A percentile compares a stretch with the other conserved stretches of the same genome.
Conservation (phyloP, 768 basidiomycete species). For the Rhizopogon salebrosus region DNA sequence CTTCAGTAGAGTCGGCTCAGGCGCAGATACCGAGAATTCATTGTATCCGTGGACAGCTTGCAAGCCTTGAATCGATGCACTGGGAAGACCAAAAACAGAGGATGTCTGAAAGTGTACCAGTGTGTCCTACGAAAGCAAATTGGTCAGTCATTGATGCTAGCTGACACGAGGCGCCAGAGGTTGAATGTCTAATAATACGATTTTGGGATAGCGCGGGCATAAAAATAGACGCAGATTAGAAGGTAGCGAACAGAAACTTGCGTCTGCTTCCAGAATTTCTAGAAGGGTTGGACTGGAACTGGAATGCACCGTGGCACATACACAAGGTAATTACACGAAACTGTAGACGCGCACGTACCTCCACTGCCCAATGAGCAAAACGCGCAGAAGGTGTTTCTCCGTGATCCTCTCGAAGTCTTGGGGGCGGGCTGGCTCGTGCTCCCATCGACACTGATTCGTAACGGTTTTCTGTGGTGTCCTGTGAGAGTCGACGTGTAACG, state of each 20-base stretch:
- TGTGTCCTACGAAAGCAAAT: conserved; percentile 51
- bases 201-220: not conserved
- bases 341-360: conserved; percentile 39
- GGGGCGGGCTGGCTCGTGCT: conserved; percentile 8
- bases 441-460: conserved; percentile 25
- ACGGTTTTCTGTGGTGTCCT: conserved; percentile 32
- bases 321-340: not conserved
- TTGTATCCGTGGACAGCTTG: conserved; percentile 80
- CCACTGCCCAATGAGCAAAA: conserved; percentile 61
- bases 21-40: conserved; percentile 82
- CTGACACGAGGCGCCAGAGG: no score
- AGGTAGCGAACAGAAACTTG: not conserved
- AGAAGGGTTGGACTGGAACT: not conserved
- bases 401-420: conserved; percentile 24
- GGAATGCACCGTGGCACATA: not conserved
- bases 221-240: not conserved
- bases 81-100: conserved; percentile 53
- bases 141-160: conserved; percentile 4
- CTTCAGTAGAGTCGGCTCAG: conserved; percentile 79
- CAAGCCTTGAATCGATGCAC: conserved; percentile 56
- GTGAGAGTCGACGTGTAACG: conserved; percentile 16
- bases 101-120: conserved; percentile 68
- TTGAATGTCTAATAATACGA: not conserved
- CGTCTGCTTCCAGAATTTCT: conserved; percentile 8
- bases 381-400: conserved; percentile 57